Evolutionary conservation across 805 yeast genomes (phyloP), one percentile per base, ranked within the genome.

Genomic region (Kodamaea kakaduensis): DNA sequence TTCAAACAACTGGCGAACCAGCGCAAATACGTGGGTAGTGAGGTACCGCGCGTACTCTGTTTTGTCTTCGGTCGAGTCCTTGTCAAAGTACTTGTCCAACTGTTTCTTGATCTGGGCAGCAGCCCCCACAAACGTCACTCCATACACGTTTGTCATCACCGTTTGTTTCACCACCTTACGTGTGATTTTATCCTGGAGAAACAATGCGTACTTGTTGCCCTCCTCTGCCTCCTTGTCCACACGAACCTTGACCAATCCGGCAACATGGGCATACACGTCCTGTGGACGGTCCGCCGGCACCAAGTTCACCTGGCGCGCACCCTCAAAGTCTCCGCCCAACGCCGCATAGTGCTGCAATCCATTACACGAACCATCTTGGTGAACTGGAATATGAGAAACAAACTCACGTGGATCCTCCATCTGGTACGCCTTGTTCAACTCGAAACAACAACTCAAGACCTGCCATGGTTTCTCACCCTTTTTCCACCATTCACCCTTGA

Each of bases 121-220:
- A 0, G 97, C 98, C 12, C 98, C 98, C 43, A 86, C 75, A 54
- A 75, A 87, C 0, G 98, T 90, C 9, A 90, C 98, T 50, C 98
- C 98, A 55, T 90, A 90, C 23, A 90, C 98, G 51, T 88, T 89
- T 0, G 98, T 90, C 98, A 90, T 90, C 17, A 90, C 97, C 0
- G 98, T 87, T 57, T 90, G 98, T 55, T 90, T 90, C 23, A 93
- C 96, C 30, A 93, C 81, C 54, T 90, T 90, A 49, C 98, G 75
- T 13, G 81, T 73, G 38, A 90, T 75, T 41, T 78, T 73, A 34
- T 80, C 84, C 38, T 72, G 66, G 25, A 84, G 60, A 21, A 64
- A 56, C n/a, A 52, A 38, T 1, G 89, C 90, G 37, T 60, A 58
- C 37, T 69, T 71, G 41, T 74, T 69, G 7, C 80, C 84, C 2